Conservation (phyloP, 179 eudicot genomes). For the Spergularia azorica region DNA sequence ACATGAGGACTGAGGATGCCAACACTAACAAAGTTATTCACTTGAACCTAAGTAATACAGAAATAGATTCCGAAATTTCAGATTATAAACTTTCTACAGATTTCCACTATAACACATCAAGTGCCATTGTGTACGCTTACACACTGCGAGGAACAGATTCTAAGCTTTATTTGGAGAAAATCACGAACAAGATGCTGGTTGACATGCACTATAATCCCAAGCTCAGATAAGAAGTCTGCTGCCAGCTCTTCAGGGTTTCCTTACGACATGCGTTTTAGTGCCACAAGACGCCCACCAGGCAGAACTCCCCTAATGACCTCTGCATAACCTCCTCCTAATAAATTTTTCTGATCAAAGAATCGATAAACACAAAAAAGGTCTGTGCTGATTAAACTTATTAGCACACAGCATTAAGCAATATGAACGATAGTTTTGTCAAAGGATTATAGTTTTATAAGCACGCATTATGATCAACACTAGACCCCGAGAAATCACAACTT, state of each 20-base stretch:
- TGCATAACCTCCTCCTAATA: conserved; percentile 85
- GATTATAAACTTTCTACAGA: not conserved
- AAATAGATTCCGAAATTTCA: not conserved
- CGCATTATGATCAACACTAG: not conserved
- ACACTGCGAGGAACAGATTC: conserved; percentile 68
- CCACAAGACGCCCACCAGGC: conserved; percentile 61
- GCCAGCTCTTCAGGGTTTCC: conserved; percentile 64
- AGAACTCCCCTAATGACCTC: conserved; percentile 76
- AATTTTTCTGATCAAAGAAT: conserved; percentile 51
- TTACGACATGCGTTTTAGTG: conserved; percentile 60
- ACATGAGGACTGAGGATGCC: too few relatives aligned
- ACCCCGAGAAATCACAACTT: not conserved
- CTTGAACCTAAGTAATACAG: conserved; percentile 36
- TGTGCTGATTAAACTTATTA: too few relatives aligned
- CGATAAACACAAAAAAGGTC: not conserved
- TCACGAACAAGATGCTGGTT: conserved; percentile 70
- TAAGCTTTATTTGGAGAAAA: conserved; percentile 75
- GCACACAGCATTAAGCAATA: not conserved
- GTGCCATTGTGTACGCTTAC: conserved; percentile 13
- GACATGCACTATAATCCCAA: conserved; percentile 83
- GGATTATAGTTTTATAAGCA: not conserved
- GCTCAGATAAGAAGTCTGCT: conserved; percentile 66
- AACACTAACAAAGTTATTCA: conserved; percentile 34
- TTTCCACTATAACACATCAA: not conserved
- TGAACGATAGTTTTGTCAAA: too few relatives aligned